These are phyloP conservation scores for Fusarium sulawesiense DNA, from an alignment of 2,329 filamentous ascomycete species.

Conservation along the genomic window DNA sequence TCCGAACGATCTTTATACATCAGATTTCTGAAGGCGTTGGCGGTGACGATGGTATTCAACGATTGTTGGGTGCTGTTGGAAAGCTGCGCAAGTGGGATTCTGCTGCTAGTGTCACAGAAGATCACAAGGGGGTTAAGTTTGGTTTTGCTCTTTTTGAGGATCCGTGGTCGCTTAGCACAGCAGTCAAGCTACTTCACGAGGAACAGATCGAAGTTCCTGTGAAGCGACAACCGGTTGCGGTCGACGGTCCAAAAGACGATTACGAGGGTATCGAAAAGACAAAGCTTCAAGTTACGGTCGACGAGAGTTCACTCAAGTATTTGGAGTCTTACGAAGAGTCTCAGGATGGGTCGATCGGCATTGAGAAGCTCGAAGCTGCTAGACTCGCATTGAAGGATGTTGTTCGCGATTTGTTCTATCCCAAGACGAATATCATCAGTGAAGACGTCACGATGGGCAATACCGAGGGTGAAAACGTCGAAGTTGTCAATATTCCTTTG, in stretches of 20 bases:
- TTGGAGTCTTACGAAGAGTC: slow-evolving; percentile 82
- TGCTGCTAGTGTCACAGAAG: slow-evolving; percentile 67
- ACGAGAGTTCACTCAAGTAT: slow-evolving; percentile 85
- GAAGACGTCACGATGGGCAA: slow-evolving; percentile 79
- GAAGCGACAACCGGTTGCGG: slow-evolving; percentile 73
- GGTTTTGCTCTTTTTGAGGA: slow-evolving; percentile 97
- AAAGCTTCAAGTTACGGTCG: slow-evolving; percentile 78
- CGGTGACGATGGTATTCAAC: slow-evolving; percentile 82
- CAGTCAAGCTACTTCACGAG: slow-evolving; percentile 85
- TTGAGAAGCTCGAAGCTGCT: slow-evolving; percentile 77
- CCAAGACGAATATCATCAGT: slow-evolving; percentile 58
- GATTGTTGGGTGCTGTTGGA: slow-evolving; percentile 80
- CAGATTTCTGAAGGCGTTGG: slow-evolving; percentile 83
- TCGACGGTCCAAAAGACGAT: slow-evolving; percentile 58
- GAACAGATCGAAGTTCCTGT: slow-evolving; percentile 85
- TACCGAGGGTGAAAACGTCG: slow-evolving; percentile 73
- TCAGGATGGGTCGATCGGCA: slow-evolving; percentile 71
- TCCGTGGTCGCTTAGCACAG: slow-evolving; percentile 84
- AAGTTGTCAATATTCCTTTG: slow-evolving; percentile 90
- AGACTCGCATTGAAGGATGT: slow-evolving; percentile 74
- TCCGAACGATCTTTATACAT: slow-evolving; percentile 90
- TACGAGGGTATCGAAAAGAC: slow-evolving; percentile 74
- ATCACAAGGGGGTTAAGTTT: slow-evolving; percentile 85
- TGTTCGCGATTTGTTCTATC: slow-evolving; percentile 78
- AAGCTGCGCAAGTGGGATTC: slow-evolving; percentile 87